phyloP scores from a whole-genome alignment of 2,329 filamentous ascomycete genomes.

The Ascochyta lentis region DNA sequence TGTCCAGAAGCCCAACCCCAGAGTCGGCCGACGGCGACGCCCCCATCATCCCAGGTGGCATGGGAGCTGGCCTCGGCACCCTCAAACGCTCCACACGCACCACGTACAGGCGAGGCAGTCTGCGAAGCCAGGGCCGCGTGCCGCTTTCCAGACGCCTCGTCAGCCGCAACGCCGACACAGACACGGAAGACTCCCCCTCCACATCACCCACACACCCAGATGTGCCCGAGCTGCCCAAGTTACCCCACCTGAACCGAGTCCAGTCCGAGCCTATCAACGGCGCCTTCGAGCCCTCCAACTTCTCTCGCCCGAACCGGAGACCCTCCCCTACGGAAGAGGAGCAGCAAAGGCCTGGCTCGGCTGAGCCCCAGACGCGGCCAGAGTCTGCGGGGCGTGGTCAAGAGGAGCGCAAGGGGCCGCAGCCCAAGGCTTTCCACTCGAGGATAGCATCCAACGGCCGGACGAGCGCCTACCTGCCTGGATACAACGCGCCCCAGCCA shows the following conservation, averaged over 20 bases:
- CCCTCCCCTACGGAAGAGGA: slow-evolving; percentile 33
- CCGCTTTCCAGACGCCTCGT: slow-evolving; percentile 75
- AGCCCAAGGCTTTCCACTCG: slow-evolving; percentile 62
- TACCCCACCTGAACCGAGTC: slow-evolving; percentile 64
- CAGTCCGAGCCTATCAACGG: slow-evolving; percentile 71
- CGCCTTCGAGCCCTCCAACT: slow-evolving; percentile 55
- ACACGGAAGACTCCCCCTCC: slow-evolving; percentile 60
- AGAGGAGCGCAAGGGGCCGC: slow-evolving; percentile 43
- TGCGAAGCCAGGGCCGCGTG: slow-evolving; percentile 77
- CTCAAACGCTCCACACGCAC: slow-evolving; percentile 90
- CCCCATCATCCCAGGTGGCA: slow-evolving; percentile 81
- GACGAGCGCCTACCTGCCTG: slow-evolving; percentile 60
- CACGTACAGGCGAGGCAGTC: slow-evolving; percentile 86
- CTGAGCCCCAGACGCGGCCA: slow-evolving; percentile 32
- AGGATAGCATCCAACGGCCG: slow-evolving; percentile 63
- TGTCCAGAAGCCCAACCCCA: slow-evolving; percentile 49
- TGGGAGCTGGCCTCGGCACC: slow-evolving; percentile 77
- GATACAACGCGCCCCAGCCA: slow-evolving; percentile 47
- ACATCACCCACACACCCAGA: slow-evolving; percentile 57
- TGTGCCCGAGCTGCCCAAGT: slow-evolving; percentile 44
- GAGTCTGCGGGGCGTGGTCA: slow-evolving; percentile 29
- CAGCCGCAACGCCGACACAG: slow-evolving; percentile 67
- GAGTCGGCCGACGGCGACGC: slow-evolving; percentile 66
- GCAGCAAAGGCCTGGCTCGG: slow-evolving; percentile 33
- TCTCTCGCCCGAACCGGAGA: slow-evolving; percentile 62